These are phyloP conservation scores for Salix arbutifolia DNA, from an alignment of 345 rosid genomes.

Conservation along the genomic window DNA sequence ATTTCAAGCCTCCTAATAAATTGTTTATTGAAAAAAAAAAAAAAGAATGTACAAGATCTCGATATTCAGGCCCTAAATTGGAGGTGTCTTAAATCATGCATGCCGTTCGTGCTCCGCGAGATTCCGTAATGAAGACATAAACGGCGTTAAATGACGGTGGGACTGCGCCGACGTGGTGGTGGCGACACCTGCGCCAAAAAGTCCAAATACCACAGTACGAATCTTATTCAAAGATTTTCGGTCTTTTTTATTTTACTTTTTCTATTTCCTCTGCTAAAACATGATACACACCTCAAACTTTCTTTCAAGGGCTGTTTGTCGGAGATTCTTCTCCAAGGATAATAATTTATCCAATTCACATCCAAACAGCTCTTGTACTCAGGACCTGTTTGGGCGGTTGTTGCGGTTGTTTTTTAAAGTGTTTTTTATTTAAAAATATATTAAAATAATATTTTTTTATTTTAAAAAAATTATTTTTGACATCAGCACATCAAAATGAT, in stretches of 20 bases:
- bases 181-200: slow-evolving; percentile 16
- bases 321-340: background rate
- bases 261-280: background rate
- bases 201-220: background rate
- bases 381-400: no score
- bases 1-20: background rate
- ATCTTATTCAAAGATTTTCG: slow-evolving; percentile 12
- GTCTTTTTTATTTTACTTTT: background rate
- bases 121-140: no score
- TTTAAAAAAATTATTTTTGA: no score
- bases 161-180: slow-evolving; percentile 15
- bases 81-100: background rate
- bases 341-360: background rate
- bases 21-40: no score
- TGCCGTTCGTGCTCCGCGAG: background rate
- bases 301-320: background rate
- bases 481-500: no score
- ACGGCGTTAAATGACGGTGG: slow-evolving; percentile 33
- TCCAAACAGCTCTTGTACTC: no score
- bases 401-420: no score
- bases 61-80: background rate
- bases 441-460: no score
- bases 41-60: background rate
- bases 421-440: no score
- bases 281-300: background rate